Percentiles rank a stretch among this genome's conserved stretches.
These are phyloP conservation scores for Monosporozyma servazzii DNA, from an alignment of 805 yeast species.

Conservation along the genomic window DNA sequence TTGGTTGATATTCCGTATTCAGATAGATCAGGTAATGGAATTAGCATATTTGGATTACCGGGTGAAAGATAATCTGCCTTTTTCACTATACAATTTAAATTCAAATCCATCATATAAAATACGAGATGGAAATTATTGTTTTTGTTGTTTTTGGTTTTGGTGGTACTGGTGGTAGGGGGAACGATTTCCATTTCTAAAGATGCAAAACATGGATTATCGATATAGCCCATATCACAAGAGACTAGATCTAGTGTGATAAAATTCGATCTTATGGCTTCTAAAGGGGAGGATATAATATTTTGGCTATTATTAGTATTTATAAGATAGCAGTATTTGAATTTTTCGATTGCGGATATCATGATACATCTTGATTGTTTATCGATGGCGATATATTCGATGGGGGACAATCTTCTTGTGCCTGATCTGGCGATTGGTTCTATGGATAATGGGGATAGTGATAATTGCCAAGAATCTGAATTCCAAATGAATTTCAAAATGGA, in stretches of 20 bases:
- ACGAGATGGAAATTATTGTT: slow-evolving; percentile 36
- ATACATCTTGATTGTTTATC: slow-evolving; percentile 69
- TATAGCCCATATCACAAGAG: slow-evolving; percentile 61
- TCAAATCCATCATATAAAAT: slow-evolving; percentile 78
- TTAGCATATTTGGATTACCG: slow-evolving; percentile 38
- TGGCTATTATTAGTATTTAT: slow-evolving; percentile 37
- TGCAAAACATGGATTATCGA: slow-evolving; percentile 77
- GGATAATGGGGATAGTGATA: slow-evolving; percentile 32
- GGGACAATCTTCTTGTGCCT: slow-evolving; percentile 65
- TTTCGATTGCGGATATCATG: slow-evolving; percentile 64
- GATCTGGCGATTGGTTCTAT: slow-evolving; percentile 62
- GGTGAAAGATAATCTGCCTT: slow-evolving; percentile 33
- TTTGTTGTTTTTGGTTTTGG: not conserved
- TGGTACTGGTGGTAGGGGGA: too few relatives aligned
- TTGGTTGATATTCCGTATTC: slow-evolving; percentile 15
- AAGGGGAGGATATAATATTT: slow-evolving; percentile 41
- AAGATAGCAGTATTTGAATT: slow-evolving; percentile 61
- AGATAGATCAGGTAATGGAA: slow-evolving; percentile 52
- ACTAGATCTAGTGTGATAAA: slow-evolving; percentile 43
- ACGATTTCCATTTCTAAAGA: slow-evolving; percentile 46
- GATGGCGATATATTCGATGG: slow-evolving; percentile 60
- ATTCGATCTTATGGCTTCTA: slow-evolving; percentile 51
- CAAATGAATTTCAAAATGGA: slow-evolving; percentile 27
- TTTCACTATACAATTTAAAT: slow-evolving; percentile 65
- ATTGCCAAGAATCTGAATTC: slow-evolving; percentile 29